These are phyloP conservation scores for Trametes cubensis DNA, from an alignment of 768 basidiomycete species.

Conservation along the genomic window DNA sequence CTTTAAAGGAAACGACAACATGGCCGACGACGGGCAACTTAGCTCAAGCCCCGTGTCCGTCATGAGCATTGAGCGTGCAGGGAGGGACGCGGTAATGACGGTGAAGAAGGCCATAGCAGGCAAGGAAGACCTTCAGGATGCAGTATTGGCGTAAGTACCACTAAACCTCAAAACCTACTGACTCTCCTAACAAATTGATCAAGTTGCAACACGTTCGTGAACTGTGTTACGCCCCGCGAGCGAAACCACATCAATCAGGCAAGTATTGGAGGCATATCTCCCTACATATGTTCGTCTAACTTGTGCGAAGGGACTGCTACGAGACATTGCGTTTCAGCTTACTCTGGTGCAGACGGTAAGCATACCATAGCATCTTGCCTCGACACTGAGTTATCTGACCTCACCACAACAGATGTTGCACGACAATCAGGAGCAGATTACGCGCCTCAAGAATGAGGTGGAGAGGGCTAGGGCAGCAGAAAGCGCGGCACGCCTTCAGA, in stretches of 20 bases:
- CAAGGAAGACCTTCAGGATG: slow-evolving; percentile 9
- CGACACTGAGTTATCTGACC: not conserved
- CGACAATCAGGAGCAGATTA: slow-evolving; percentile 3
- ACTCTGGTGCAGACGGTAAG: slow-evolving; percentile 13
- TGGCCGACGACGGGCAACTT: not conserved
- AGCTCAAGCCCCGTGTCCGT: slow-evolving; percentile 17
- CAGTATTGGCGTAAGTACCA: slow-evolving; percentile 10
- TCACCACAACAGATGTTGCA: not conserved
- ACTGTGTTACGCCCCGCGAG: slow-evolving; percentile 18
- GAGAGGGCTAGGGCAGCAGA: not conserved
- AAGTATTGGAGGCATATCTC: not conserved
- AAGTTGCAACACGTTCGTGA: slow-evolving; percentile 24
- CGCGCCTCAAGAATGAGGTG: slow-evolving; percentile 8
- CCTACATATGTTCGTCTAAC: too few relatives aligned
- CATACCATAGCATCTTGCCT: not conserved
- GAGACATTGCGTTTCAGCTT: slow-evolving; percentile 18
- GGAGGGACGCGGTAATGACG: slow-evolving; percentile 8
- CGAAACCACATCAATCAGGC: slow-evolving; percentile 17
- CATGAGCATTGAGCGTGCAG: slow-evolving; percentile 16
- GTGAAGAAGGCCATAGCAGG: slow-evolving; percentile 14
- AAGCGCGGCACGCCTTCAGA: slow-evolving; percentile 2
- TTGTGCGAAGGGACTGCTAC: slow-evolving; percentile 6
- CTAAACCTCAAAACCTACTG: not conserved
- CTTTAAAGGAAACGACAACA: not conserved
- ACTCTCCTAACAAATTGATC: not conserved